These are phyloP conservation scores for Wickerhamomyces canadensis DNA, from an alignment of 805 yeast species.

Conservation along the genomic window DNA sequence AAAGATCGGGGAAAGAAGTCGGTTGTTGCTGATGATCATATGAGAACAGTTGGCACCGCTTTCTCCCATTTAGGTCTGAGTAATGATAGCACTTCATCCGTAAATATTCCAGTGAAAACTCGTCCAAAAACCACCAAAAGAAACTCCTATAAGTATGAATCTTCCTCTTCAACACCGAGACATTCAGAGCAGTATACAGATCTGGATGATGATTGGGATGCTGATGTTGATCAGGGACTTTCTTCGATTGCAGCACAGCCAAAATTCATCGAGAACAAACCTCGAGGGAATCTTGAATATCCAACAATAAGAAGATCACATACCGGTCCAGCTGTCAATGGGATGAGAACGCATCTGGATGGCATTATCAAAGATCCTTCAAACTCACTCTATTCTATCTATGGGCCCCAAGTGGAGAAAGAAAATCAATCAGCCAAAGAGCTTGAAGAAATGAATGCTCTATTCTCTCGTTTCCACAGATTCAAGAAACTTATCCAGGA, in stretches of 20 bases:
- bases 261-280: slow-evolving; percentile 24
- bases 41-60: slow-evolving; percentile 48
- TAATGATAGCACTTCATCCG: slow-evolving; percentile 13
- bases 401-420: slow-evolving; percentile 36
- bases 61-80: slow-evolving; percentile 48
- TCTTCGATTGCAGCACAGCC: slow-evolving; percentile 23
- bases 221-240: slow-evolving; percentile 46
- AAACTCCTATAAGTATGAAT: slow-evolving; percentile 7
- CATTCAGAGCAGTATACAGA: slow-evolving; percentile 48
- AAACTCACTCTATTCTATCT: slow-evolving; percentile 33
- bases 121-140: slow-evolving; percentile 7
- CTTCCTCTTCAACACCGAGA: slow-evolving; percentile 20
- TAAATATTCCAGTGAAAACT: slow-evolving; percentile 11
- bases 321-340: slow-evolving; percentile 14
- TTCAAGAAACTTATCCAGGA: slow-evolving; percentile 58
- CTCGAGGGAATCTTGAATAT: slow-evolving; percentile 17
- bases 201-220: slow-evolving; percentile 92
- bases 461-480: slow-evolving; percentile 55
- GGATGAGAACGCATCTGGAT: slow-evolving; percentile 17
- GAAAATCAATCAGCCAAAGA: slow-evolving; percentile 38
- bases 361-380: slow-evolving; percentile 24
- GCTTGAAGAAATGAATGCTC: slow-evolving; percentile 50
- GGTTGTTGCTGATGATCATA: slow-evolving; percentile 27
- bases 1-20: slow-evolving; percentile 18
- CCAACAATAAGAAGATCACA: slow-evolving; percentile 23